These are phyloP conservation scores for Daldinia grandis DNA, from an alignment of 495 filamentous ascomycete species.

Conservation along the genomic window DNA sequence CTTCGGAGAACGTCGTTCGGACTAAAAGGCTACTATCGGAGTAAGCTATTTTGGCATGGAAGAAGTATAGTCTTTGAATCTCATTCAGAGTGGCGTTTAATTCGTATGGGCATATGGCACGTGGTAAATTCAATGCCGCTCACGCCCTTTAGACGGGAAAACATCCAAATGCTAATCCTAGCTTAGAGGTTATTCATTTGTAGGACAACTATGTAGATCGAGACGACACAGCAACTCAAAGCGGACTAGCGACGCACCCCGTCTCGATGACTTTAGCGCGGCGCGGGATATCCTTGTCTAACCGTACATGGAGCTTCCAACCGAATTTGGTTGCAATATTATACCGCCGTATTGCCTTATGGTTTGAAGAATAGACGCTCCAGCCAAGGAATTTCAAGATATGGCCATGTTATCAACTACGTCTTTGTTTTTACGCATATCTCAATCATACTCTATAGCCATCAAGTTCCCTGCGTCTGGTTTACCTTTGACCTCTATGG, in stretches of 20 bases:
- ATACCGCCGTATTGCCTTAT: slow-evolving; percentile 2
- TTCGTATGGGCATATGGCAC: not conserved
- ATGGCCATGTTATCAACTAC: not conserved
- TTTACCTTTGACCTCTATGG: not conserved
- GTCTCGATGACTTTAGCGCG: slow-evolving; percentile 12
- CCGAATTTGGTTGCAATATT: slow-evolving; percentile 25
- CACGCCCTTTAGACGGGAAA: slow-evolving; percentile 3
- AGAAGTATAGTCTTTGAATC: not conserved
- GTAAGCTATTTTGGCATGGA: not conserved
- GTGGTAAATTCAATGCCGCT: slow-evolving; percentile 1
- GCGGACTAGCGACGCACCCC: slow-evolving; percentile 13
- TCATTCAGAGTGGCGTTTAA: not conserved
- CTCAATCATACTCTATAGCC: not conserved
- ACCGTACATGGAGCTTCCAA: slow-evolving; percentile 21
- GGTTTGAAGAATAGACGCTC: slow-evolving; percentile 8
- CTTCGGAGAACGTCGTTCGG: not conserved
- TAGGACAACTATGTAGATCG: slow-evolving; percentile 11
- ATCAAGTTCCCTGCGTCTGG: not conserved
- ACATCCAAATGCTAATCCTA: slow-evolving; percentile 4
- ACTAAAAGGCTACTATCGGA: not conserved
- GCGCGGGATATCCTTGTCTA: slow-evolving; percentile 25
- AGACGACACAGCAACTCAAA: slow-evolving; percentile 3
- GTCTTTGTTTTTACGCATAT: not conserved
- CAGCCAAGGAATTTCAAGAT: slow-evolving; percentile 5
- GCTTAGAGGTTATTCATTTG: slow-evolving; percentile 11